Evolutionary conservation across 768 basidiomycete genomes (phyloP), one percentile per base, ranked within the genome.

Genomic region (Aureoboletus auriporus): DNA sequence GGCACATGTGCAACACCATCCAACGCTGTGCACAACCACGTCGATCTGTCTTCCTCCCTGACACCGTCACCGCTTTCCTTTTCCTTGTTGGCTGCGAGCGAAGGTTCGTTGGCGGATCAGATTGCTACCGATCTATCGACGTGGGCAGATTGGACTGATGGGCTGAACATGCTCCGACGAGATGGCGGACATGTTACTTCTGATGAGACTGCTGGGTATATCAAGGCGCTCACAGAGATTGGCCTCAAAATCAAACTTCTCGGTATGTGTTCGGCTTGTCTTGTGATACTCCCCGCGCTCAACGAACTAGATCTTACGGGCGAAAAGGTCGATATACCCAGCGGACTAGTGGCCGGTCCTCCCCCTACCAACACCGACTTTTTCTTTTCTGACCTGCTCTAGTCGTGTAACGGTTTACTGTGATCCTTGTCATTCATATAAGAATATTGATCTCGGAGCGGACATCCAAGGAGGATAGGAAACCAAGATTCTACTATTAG

Each of bases 91-190:
- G 84, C 78, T 49, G 74, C 80, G 7, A 80, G 77, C 57, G 86
- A 86, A 56, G 83, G 80, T 16, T 83, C 85, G 2, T 62, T 91
- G 49, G 89, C 86, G 5, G 87, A 91, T 62, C 79, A 84, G 49
- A 83, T 90, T 56, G 87, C 89, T 4, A 80, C 84, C 27, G 82
- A 92, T 64, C 77, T 80, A 44, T 81, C 83, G 14, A 74, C 85
- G 14, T 93, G 89, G 86, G 86, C 89, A 13, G 93, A 95, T 69
- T 95, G 93, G 93, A 90, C 90, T 3, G 93, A 95, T 64, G 93
- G 92, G 5, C 62, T 95, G 65, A 90, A 90, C 58, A 88, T 94
- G 83, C 75, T 94, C 36, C 74, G 89, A 35, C 72, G 83, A 44
- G 89, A 88, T 55, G 82, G 89, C 14, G 86, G 88, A 8, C 89